Base-by-base conservation (phyloP, 2,329 filamentous ascomycete species). In the Emmonsiellopsis sp. region DNA sequence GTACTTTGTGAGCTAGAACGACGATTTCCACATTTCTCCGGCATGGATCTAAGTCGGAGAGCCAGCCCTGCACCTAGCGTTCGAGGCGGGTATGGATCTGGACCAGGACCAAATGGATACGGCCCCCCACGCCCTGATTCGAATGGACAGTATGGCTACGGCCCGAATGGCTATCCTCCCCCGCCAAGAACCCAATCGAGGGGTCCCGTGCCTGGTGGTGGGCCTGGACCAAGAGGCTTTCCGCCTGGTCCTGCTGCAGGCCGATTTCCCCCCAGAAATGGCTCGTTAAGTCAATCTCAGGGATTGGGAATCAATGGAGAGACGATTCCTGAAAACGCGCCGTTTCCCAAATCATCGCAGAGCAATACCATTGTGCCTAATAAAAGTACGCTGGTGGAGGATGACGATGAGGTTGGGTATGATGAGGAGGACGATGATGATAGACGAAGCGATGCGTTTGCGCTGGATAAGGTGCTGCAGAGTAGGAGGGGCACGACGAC, bases 361-460 rank as follows among this genome's bases (percentile, higher is more conserved):
- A 92, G 87, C 66, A 97, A 95, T 66, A 97, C 90, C 0, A 95
- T 97, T 63, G 87, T 97, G 34, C 93, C 93, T 0, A 97, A 96
- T 67, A 98, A 97, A 73, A 95, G 92, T 64, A 96, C 88, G 0
- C 91, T 97, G 85, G 83, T 97, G 1, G 93, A 98, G 69, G 93
- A 97, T 66, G 91, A 95, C 59, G 90, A 73, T 54, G 75, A 73
- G 53, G 78, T 76, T 16, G 73, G 71, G 16, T 79, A 80, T 13
- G 81, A 80, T 48, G 73, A 73, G 2, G n/a, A 26, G 8, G 65
- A 72, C 58, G 20, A 31, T 44, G 20, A 16, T 47, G 75, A 79
- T 59, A 77, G 77, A 49, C 79, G 85, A 52, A 81, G 78, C 52
- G 82, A 84, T 64, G 78, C 81, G 2, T 87, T 87, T 66, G 80